Conservation (phyloP, 306 rosid genomes). For the Vachellia pachyceras region DNA sequence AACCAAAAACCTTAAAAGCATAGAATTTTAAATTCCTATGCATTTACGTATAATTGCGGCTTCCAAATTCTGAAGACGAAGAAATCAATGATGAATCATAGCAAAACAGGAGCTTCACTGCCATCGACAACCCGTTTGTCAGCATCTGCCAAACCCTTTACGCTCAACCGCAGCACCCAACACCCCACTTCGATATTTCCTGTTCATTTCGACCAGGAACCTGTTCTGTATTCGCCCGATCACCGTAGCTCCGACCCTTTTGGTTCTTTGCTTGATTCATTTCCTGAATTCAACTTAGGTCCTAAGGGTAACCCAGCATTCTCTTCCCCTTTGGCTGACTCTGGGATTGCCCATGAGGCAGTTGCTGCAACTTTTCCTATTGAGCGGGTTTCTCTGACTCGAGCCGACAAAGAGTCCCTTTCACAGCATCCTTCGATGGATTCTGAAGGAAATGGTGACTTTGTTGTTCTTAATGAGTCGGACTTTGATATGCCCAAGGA, state of each 20-base stretch:
- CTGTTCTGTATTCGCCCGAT: slow-evolving; percentile 5
- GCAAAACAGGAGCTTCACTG: slow-evolving; percentile 27
- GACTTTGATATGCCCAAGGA: slow-evolving; percentile 19
- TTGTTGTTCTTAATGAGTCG: slow-evolving; percentile 31
- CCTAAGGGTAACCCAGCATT: too few species aligned
- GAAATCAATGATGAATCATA: slow-evolving; percentile 36
- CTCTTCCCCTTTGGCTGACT: slow-evolving; percentile 27
- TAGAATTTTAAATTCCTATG: too few species aligned
- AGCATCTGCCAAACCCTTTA: slow-evolving; percentile 68
- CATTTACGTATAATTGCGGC: too few species aligned
- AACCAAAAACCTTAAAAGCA: too few species aligned
- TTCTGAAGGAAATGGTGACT: slow-evolving; percentile 36
- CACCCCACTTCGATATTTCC: slow-evolving; percentile 38
- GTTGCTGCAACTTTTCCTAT: neutral
- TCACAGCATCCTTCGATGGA: slow-evolving; percentile 37
- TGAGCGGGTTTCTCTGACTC: slow-evolving; percentile 30
- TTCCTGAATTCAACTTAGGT: slow-evolving; percentile 37
- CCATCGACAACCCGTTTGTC: slow-evolving; percentile 59
- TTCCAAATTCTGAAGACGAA: slow-evolving; percentile 16
- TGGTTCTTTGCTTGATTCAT: slow-evolving; percentile 46
- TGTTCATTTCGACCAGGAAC: slow-evolving; percentile 19
- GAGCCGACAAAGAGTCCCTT: slow-evolving; percentile 20
- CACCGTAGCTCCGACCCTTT: slow-evolving; percentile 44
- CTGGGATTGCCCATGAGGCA: neutral
- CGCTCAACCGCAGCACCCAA: slow-evolving; percentile 38